These are phyloP conservation scores for Xerocomus spinulosus DNA, from an alignment of 768 basidiomycete genomes.

Conservation along the genomic window DNA sequence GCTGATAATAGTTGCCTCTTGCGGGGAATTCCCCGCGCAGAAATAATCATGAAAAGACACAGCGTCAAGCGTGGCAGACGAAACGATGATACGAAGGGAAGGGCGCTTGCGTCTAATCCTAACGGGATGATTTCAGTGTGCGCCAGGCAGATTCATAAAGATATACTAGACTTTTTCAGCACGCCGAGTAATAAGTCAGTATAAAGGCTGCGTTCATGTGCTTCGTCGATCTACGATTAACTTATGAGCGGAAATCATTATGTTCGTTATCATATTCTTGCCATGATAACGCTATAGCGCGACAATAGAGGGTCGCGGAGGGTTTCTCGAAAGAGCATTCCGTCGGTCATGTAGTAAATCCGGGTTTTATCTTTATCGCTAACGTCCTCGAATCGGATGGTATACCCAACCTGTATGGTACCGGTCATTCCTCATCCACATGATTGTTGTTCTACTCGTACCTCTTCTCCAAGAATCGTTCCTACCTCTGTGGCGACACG, in stretches of 20 bases:
- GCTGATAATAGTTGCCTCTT: conserved; percentile 80
- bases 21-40: conserved; percentile 51
- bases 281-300: conserved; percentile 95
- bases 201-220: conserved; percentile 94
- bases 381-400: conserved; percentile 94
- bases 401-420: conserved; percentile 83
- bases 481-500: conserved; percentile 94
- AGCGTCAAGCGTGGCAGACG: conserved; percentile 95
- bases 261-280: conserved; percentile 28
- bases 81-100: conserved; percentile 84
- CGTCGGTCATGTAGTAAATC: conserved; percentile 96
- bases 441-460: conserved; percentile 23
- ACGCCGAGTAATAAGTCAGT: conserved; percentile 90
- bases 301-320: conserved; percentile 89
- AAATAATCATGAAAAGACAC: conserved; percentile 88
- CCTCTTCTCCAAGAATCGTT: conserved; percentile 83
- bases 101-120: conserved; percentile 93
- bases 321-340: conserved; percentile 94
- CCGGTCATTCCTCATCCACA: background rate
- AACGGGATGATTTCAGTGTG: conserved; percentile 7
- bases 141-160: background rate
- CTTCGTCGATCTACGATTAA: conserved; percentile 80
- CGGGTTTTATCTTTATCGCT: conserved; percentile 79
- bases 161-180: conserved; percentile 73
- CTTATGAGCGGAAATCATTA: conserved; percentile 1